Conservation (phyloP, 1,139 yeast genomes). For the Geotrichum candidum region DNA sequence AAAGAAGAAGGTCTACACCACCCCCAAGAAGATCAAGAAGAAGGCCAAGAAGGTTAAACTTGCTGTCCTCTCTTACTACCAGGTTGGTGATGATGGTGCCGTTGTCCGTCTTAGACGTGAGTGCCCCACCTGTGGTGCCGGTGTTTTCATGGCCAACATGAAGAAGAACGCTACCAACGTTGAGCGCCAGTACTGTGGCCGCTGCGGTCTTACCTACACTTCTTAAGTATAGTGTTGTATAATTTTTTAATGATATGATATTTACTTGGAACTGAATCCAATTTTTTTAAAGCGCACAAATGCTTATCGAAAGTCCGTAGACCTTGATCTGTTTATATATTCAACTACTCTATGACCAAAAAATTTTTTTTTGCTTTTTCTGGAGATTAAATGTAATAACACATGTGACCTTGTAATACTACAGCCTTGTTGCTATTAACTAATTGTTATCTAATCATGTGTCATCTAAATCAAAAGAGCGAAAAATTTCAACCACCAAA, state of each 20-base stretch:
- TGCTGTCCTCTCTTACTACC: constrained; percentile 99
- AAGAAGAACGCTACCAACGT: constrained; percentile 90
- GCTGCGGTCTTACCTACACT: constrained; percentile 88
- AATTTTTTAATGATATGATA: background rate
- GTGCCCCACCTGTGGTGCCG: constrained; percentile 98
- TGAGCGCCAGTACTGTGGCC: constrained; percentile 99
- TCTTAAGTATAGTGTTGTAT: constrained; percentile 8
- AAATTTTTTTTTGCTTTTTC: too few species aligned
- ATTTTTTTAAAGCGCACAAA: background rate
- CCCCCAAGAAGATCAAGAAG: constrained; percentile 99
- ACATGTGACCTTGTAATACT: background rate
- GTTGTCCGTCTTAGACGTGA: constrained; percentile 99
- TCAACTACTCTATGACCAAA: too few species aligned
- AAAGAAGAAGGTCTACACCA: constrained; percentile 99
- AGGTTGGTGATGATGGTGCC: constrained; percentile 97
- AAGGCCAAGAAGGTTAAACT: constrained; percentile 98
- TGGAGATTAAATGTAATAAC: background rate
- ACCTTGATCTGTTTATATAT: background rate
- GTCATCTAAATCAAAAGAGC: constrained; percentile 1
- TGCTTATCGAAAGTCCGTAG: background rate
- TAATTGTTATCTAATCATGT: background rate
- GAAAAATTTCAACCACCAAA: background rate
- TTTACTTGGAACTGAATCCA: background rate
- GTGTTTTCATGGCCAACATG: constrained; percentile 99
- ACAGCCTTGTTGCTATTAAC: background rate